Evolutionary conservation across 1,284 basidiomycete genomes (phyloP).

Genomic region (Cutaneotrichosporon sp.): DNA sequence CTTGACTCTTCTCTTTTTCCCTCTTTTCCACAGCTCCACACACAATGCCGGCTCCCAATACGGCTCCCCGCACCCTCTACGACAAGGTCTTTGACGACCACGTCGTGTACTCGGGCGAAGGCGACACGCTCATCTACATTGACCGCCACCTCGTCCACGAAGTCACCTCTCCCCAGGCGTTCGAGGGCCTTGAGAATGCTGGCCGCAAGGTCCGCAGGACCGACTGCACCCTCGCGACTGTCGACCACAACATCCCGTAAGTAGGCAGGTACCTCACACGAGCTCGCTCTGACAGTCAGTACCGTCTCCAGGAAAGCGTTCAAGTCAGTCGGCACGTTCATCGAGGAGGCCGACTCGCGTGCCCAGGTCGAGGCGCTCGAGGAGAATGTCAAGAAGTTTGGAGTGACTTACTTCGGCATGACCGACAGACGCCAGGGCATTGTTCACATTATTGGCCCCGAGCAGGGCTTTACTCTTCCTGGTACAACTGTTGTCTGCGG

Average conservation of each 20-base stretch:
- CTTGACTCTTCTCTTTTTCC: background rate
- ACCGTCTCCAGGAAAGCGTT: conserved; percentile 84
- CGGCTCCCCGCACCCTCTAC: conserved; percentile 75
- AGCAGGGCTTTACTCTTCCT: conserved; percentile 93
- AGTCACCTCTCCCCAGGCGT: conserved; percentile 94
- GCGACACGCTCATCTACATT: conserved; percentile 85
- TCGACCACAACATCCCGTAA: conserved; percentile 94
- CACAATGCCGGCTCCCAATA: conserved; percentile 27
- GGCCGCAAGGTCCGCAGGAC: conserved; percentile 78
- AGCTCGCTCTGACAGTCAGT: conserved; percentile 52
- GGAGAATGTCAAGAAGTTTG: conserved; percentile 93
- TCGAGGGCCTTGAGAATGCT: conserved; percentile 87
- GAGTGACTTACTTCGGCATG: conserved; percentile 92
- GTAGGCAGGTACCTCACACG: conserved; percentile 45
- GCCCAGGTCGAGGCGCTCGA: conserved; percentile 89
- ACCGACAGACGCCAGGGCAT: conserved; percentile 89
- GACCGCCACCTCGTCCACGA: conserved; percentile 95
- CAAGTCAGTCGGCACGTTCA: conserved; percentile 72
- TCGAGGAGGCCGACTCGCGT: conserved; percentile 82
- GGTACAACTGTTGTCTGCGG: conserved; percentile 95
- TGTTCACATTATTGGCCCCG: conserved; percentile 93
- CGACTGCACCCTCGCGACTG: conserved; percentile 91
- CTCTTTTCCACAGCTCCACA: background rate
- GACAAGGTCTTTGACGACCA: conserved; percentile 98
- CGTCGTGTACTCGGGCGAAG: conserved; percentile 77